Evolutionary conservation across 768 basidiomycete species (phyloP).

Genomic region (Xerocomellus intermedius): DNA sequence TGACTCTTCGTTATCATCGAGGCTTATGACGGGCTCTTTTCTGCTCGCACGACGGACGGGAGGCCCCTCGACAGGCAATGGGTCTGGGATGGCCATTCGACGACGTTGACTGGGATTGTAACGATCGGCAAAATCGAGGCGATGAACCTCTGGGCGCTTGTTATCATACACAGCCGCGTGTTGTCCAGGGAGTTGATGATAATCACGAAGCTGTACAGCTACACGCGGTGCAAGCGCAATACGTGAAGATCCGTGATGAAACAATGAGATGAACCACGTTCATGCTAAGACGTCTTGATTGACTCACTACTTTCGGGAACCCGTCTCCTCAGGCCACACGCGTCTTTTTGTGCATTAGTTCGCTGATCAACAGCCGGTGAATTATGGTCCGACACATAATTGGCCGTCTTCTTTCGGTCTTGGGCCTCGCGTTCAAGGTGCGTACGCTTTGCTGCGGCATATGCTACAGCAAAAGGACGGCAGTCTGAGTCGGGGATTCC

Average conservation of each 20-base stretch:
- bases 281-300: slow-evolving; percentile 20
- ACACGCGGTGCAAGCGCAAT: slow-evolving; percentile 20
- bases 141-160: slow-evolving; percentile 16
- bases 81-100: slow-evolving; percentile 7
- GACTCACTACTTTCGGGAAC: slow-evolving; percentile 48
- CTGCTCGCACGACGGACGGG: slow-evolving; percentile 32
- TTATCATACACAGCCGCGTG: slow-evolving; percentile 12
- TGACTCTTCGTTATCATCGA: slow-evolving; percentile 28
- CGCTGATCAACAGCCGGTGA: slow-evolving; percentile 25
- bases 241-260: slow-evolving; percentile 24
- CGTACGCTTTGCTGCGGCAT: slow-evolving; percentile 62
- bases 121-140: slow-evolving; percentile 36
- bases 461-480: slow-evolving; percentile 86
- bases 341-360: slow-evolving; percentile 35
- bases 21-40: slow-evolving; percentile 28
- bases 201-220: slow-evolving; percentile 19
- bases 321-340: slow-evolving; percentile 40
- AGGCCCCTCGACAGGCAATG: slow-evolving; percentile 15
- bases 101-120: slow-evolving; percentile 35
- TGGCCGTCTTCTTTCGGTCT: slow-evolving; percentile 34
- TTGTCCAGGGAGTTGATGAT: slow-evolving; percentile 23
- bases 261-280: slow-evolving; percentile 25
- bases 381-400: slow-evolving; percentile 26
- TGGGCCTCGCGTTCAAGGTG: slow-evolving; percentile 53
- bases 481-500: slow-evolving; percentile 84